Conservation (phyloP, 2,329 filamentous ascomycete genomes). For the Fusarium sororula region DNA sequence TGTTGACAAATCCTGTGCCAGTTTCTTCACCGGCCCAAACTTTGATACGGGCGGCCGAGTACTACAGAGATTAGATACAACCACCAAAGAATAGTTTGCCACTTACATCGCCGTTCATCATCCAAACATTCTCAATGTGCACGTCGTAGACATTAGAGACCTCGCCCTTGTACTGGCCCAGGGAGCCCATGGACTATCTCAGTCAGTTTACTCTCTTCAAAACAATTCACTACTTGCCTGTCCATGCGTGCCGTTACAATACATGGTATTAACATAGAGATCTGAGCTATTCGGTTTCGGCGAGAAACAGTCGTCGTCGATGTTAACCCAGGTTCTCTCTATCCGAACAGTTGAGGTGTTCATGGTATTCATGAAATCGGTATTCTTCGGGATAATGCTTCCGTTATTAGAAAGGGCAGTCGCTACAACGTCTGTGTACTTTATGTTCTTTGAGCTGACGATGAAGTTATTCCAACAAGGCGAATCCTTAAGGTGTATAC, state of each 20-base stretch:
- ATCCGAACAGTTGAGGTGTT: slow-evolving; percentile 64
- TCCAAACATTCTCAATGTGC: slow-evolving; percentile 66
- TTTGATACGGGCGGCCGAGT: slow-evolving; percentile 67
- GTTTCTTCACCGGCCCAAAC: slow-evolving; percentile 66
- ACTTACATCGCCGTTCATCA: slow-evolving; percentile 55
- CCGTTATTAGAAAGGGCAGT: slow-evolving; percentile 60
- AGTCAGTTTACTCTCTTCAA: fast-evolving
- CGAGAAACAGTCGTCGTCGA: slow-evolving; percentile 69
- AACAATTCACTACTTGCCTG: fast-evolving
- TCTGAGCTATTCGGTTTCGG: slow-evolving; percentile 68
- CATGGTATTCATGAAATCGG: slow-evolving; percentile 69
- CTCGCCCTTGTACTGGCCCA: slow-evolving; percentile 66
- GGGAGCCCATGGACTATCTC: slow-evolving; percentile 58
- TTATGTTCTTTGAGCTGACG: slow-evolving; percentile 63
- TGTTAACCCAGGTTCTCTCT: slow-evolving; percentile 60
- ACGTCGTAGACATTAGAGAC: slow-evolving; percentile 65
- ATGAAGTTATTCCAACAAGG: slow-evolving; percentile 73
- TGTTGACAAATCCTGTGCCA: slow-evolving; percentile 69
- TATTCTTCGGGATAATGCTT: slow-evolving; percentile 64
- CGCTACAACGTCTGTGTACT: slow-evolving; percentile 63
- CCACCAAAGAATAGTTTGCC: fast-evolving
- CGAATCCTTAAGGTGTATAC: slow-evolving; percentile 67
- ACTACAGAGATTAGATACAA: not conserved
- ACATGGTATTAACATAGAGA: slow-evolving; percentile 66
- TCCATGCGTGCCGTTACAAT: slow-evolving; percentile 65